Evolutionary conservation across 352 stramenopile genomes (phyloP).

Genomic region (Globisporangium nodosum): DNA sequence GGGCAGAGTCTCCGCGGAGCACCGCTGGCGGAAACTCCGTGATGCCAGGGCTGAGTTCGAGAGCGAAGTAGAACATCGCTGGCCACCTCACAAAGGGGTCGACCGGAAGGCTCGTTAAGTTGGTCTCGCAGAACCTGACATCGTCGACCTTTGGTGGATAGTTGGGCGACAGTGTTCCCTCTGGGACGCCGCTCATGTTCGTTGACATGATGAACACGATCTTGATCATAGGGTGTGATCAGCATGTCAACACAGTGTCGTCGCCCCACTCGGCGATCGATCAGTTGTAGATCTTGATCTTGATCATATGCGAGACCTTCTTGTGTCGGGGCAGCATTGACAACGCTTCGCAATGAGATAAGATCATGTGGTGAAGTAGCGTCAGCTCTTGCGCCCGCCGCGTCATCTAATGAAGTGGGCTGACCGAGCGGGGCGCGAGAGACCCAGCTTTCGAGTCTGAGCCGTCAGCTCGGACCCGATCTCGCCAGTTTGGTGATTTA

Average conservation of each 20-base stretch:
- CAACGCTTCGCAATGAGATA: conserved; percentile 27
- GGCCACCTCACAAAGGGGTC: neutral
- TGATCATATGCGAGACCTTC: conserved; percentile 21
- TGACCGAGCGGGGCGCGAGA: too few species aligned
- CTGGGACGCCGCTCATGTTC: conserved; percentile 26
- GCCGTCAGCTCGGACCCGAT: too few species aligned
- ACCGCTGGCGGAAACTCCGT: neutral
- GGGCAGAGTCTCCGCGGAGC: neutral
- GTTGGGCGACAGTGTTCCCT: conserved; percentile 22
- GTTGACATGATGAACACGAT: conserved; percentile 26
- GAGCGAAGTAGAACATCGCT: conserved; percentile 1
- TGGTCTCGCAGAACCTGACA: conserved; percentile 36
- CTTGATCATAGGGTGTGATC: conserved; percentile 16
- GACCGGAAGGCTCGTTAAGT: conserved; percentile 17
- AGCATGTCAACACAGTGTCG: conserved; percentile 16
- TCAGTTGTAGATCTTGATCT: conserved; percentile 40
- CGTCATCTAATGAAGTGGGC: too few species aligned
- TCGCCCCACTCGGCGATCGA: conserved; percentile 23
- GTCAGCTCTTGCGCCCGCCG: too few species aligned
- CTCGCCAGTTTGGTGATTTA: too few species aligned
- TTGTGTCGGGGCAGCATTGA: conserved; percentile 20
- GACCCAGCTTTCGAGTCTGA: too few species aligned
- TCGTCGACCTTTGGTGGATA: conserved; percentile 28
- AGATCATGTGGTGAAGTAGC: conserved; percentile 9
- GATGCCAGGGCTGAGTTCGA: conserved; percentile 1